phyloP scores from a whole-genome alignment of 768 basidiomycete genomes.

The Serendipita vermifera region DNA sequence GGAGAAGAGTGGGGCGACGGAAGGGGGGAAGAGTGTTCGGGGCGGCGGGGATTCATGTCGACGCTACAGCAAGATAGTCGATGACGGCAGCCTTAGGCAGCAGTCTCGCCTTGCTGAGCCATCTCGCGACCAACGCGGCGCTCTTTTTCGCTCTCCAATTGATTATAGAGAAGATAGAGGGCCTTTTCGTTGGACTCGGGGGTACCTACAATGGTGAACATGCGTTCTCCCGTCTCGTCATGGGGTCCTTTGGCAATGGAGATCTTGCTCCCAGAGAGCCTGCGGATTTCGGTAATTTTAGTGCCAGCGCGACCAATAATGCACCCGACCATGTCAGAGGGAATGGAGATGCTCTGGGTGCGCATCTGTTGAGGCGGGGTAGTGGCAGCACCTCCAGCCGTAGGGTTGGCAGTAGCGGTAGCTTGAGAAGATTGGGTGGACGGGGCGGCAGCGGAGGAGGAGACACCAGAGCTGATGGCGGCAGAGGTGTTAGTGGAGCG shows the following conservation, averaged over 20 bases:
- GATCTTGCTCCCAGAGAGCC: conserved; percentile 94
- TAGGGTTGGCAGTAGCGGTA: conserved; percentile 22
- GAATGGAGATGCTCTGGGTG: conserved; percentile 98
- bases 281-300: conserved; percentile 98
- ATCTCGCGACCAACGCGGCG: conserved; percentile 70
- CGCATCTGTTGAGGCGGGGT: conserved; percentile 55
- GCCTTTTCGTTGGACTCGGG: conserved; percentile 97
- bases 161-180: conserved; percentile 78
- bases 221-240: conserved; percentile 96
- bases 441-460: conserved; percentile 25
- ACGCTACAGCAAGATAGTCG: not conserved
- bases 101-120: conserved; percentile 3
- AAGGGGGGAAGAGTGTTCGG: not conserved
- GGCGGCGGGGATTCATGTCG: not conserved
- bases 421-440: conserved; percentile 24
- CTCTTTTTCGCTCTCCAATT: conserved; percentile 93
- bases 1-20: not conserved
- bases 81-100: not conserved
- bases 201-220: conserved; percentile 98
- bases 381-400: conserved; percentile 10
- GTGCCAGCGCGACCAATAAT: conserved; percentile 28
- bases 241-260: conserved; percentile 99
- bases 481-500: conserved; percentile 31
- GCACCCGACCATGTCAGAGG: conserved; percentile 90
- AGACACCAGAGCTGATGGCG: conserved; percentile 24